These are phyloP conservation scores for Coelastrella sp. DNA, from an alignment of 139 green algal species.

Conservation along the genomic window DNA sequence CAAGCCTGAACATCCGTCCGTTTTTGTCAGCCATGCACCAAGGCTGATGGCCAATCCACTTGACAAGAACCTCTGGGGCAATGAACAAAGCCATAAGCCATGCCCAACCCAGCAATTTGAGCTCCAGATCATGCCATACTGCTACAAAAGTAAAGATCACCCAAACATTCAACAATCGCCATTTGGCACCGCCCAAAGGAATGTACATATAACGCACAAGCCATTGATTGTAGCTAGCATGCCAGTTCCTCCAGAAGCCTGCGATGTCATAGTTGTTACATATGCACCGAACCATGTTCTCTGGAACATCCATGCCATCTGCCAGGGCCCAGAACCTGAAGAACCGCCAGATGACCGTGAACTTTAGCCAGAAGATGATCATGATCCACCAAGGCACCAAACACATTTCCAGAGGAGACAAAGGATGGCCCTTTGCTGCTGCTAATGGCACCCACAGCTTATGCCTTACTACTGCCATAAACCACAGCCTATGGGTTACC, in stretches of 20 bases:
- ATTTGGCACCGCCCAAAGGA: constrained; percentile 82
- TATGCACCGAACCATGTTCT: constrained; percentile 96
- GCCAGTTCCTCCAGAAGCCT: constrained; percentile 95
- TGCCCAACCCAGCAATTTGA: constrained; percentile 82
- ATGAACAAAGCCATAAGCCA: constrained; percentile 84
- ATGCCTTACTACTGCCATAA: constrained; percentile 79
- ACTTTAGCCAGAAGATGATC: constrained; percentile 97
- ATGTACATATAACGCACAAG: constrained; percentile 96
- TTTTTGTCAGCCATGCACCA: constrained; percentile 45
- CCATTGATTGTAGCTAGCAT: constrained; percentile 95
- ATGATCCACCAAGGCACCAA: constrained; percentile 87
- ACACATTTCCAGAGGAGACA: constrained; percentile 63
- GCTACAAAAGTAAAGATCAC: constrained; percentile 96
- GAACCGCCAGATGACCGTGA: constrained; percentile 84
- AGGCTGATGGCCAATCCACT: constrained; percentile 15
- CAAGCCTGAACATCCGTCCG: constrained; percentile 58
- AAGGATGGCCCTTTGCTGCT: background rate
- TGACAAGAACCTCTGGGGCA: constrained; percentile 76
- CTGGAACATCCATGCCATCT: constrained; percentile 84
- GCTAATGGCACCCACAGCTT: constrained; percentile 46
- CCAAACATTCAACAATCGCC: constrained; percentile 84
- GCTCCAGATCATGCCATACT: constrained; percentile 95
- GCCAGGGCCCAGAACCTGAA: constrained; percentile 80
- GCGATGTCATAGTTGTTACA: constrained; percentile 95
- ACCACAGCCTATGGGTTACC: constrained; percentile 86